These are phyloP conservation scores for Xylariaceae sp. DNA, from an alignment of 2,329 filamentous ascomycete species.

Conservation along the genomic window DNA sequence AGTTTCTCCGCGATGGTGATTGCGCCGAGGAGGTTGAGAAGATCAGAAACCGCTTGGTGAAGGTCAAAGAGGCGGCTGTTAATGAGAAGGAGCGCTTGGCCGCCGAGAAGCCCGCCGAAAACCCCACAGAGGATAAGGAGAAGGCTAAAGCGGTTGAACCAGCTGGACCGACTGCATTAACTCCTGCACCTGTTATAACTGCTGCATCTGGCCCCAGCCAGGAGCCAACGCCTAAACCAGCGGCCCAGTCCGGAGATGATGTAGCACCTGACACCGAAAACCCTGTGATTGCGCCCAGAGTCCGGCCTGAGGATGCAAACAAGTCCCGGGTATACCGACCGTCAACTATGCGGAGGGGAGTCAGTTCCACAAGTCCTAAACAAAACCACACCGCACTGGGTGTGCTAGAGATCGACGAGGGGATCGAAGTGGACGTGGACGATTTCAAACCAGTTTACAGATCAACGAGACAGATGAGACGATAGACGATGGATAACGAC, in stretches of 20 bases:
- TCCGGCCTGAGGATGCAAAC: conserved; percentile 5
- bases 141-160: not conserved
- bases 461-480: conserved; percentile 24
- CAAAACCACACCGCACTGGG: conserved; percentile 21
- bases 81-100: conserved; percentile 54
- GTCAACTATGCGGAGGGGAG: conserved; percentile 48
- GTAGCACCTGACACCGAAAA: not conserved
- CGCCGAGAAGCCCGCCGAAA: conserved; percentile 49
- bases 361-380: conserved; percentile 27
- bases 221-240: not conserved
- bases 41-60: conserved; percentile 59
- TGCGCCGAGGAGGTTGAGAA: conserved; percentile 71
- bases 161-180: not conserved
- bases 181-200: not conserved
- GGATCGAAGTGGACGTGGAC: conserved; percentile 32
- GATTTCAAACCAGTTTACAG: conserved; percentile 26
- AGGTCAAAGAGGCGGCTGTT: conserved; percentile 57
- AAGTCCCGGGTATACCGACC: conserved; percentile 48
- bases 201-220: not conserved
- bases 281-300: not conserved
- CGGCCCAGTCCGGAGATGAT: not conserved
- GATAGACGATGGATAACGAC: conserved; percentile 15
- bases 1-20: conserved; percentile 81
- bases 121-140: conserved; percentile 29
- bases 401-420: conserved; percentile 30